Percentiles rank a stretch among this genome's conserved stretches.
These are phyloP conservation scores for Sporopachydermia lactativora DNA, from an alignment of 805 yeast genomes.

Conservation along the genomic window DNA sequence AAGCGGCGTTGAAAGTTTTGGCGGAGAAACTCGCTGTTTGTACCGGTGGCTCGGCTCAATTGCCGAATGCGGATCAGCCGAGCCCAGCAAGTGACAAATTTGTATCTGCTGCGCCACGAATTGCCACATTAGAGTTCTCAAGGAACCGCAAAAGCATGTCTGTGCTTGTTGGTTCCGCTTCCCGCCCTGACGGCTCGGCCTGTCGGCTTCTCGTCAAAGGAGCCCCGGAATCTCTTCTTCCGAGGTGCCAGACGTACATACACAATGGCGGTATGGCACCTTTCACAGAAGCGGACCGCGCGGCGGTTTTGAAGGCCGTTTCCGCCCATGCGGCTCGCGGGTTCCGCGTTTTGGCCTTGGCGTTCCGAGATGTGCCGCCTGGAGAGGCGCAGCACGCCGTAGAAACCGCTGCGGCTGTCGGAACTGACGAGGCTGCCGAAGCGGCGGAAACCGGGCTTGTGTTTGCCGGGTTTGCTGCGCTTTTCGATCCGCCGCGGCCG, in stretches of 20 bases:
- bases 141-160: conserved; percentile 40
- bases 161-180: conserved; percentile 25
- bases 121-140: conserved; percentile 32
- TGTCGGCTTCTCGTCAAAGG: conserved; percentile 36
- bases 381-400: conserved; percentile 5
- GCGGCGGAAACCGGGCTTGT: conserved; percentile 17
- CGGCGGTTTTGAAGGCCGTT: conserved; percentile 22
- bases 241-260: conserved; percentile 26
- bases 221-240: conserved; percentile 37
- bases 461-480: conserved; percentile 32
- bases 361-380: conserved; percentile 17
- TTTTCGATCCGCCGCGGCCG: conserved; percentile 34
- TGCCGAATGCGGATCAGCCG: conserved; percentile 7
- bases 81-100: conserved; percentile 7
- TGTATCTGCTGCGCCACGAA: conserved; percentile 16
- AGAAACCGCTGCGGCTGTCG: not conserved
- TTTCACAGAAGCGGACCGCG: conserved; percentile 21
- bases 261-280: conserved; percentile 16
- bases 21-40: conserved; percentile 23
- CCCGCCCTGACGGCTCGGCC: conserved; percentile 10
- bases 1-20: conserved; percentile 31
- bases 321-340: conserved; percentile 27
- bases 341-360: conserved; percentile 33
- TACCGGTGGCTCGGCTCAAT: conserved; percentile 13
- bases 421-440: conserved; percentile 4